Percentiles rank a stretch among this genome's conserved stretches.
phyloP scores from a whole-genome alignment of 768 basidiomycete genomes.

The Xanthoconium stramineum region DNA sequence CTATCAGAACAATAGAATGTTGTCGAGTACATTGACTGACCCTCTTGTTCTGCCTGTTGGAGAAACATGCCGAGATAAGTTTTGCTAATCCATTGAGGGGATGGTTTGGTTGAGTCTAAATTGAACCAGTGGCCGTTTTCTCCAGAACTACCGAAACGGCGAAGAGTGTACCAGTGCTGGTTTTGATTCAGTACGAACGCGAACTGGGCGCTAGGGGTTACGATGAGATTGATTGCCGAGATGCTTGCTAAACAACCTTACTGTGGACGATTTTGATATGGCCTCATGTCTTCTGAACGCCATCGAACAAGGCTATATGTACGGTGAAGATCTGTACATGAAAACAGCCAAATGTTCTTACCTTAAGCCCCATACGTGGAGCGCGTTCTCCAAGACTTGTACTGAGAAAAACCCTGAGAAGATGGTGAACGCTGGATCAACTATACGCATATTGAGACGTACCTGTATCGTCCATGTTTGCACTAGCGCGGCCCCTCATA shows the following conservation, averaged over 20 bases:
- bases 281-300: conserved; percentile 79
- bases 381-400: conserved; percentile 81
- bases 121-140: conserved; percentile 80
- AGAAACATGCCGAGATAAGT: conserved; percentile 83
- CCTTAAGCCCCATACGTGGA: conserved; percentile 83
- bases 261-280: conserved; percentile 77
- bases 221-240: conserved; percentile 7
- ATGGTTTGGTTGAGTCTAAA: conserved; percentile 68
- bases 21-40: conserved; percentile 36
- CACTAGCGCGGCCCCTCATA: conserved; percentile 44
- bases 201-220: conserved; percentile 59
- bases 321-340: conserved; percentile 4
- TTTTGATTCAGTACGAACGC: conserved; percentile 85
- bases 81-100: conserved; percentile 81
- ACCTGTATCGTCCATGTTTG: conserved; percentile 95
- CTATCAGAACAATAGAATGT: conserved; percentile 5
- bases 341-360: conserved; percentile 31
- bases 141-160: conserved; percentile 65
- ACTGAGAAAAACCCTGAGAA: conserved; percentile 83
- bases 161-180: conserved; percentile 88
- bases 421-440: background rate
- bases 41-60: conserved; percentile 83
- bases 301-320: conserved; percentile 64
- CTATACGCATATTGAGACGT: background rate
- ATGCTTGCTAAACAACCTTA: conserved; percentile 33